Conservation (phyloP, 139 green algal genomes). For the Deuterostichococcus epilithicus region DNA sequence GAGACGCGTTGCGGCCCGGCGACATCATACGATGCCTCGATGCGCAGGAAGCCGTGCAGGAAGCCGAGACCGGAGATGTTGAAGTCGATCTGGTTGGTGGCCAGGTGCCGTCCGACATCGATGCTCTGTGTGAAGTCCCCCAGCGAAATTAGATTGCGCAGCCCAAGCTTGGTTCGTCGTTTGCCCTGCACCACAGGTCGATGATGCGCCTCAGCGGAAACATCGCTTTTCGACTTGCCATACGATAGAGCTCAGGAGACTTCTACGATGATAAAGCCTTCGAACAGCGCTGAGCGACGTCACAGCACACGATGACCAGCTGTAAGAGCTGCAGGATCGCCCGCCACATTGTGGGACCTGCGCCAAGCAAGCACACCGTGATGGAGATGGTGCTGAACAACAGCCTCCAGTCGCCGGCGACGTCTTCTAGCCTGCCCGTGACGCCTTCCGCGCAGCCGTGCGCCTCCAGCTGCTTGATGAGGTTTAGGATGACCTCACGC, state of each 20-base stretch:
- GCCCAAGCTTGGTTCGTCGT: slow-evolving; percentile 73
- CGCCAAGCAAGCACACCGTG: slow-evolving; percentile 31
- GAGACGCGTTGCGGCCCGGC: slow-evolving; percentile 38
- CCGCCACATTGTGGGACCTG: too few species aligned
- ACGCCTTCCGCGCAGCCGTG: slow-evolving; percentile 32
- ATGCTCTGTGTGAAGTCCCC: slow-evolving; percentile 72
- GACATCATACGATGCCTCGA: slow-evolving; percentile 48
- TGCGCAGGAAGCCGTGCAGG: slow-evolving; percentile 54
- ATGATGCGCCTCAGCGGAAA: neutral
- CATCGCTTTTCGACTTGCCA: neutral
- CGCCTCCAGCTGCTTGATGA: slow-evolving; percentile 51
- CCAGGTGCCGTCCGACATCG: slow-evolving; percentile 34
- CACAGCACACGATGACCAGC: too few species aligned
- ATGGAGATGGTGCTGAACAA: slow-evolving; percentile 81
- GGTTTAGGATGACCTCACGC: slow-evolving; percentile 26
- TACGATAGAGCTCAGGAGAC: too few species aligned
- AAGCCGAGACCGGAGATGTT: slow-evolving; percentile 48
- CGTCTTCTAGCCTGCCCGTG: slow-evolving; percentile 32
- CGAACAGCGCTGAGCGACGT: too few species aligned
- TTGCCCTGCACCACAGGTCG: slow-evolving; percentile 47
- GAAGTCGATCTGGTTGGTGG: slow-evolving; percentile 16
- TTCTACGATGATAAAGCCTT: too few species aligned
- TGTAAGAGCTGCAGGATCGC: too few species aligned
- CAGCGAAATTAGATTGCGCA: slow-evolving; percentile 73
- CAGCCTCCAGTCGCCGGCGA: slow-evolving; percentile 64